Evolutionary conservation across 1,139 yeast species (phyloP), one percentile per base, ranked within the genome.

Genomic region (Pichia sp.): DNA sequence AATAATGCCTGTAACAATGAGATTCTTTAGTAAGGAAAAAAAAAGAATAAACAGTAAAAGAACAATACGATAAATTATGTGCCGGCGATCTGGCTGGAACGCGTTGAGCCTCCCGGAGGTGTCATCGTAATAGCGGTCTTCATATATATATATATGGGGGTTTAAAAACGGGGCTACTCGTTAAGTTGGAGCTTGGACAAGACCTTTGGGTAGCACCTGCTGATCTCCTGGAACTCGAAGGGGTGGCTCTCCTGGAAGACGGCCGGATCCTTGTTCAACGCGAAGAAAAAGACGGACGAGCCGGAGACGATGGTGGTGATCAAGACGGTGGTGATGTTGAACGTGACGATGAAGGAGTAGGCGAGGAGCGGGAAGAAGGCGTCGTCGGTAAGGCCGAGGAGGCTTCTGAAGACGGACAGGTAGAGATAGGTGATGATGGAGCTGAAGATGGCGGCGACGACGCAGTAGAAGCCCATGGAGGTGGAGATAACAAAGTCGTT

Each of bases 231-330:
- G 48, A 62, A 66, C 47, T 59, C 59, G 16, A 84, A 84, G 53
- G 96, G 90, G 67, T 90, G 86, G 48, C 89, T 80, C 73, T 80
- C 79, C 64, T 82, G 83, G 76, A 86, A 85, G 6, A 90, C 84
- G 63, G 90, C 95, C 0, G 97, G 97, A 64, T 91, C 96, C 63
- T 84, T 84, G 12, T 95, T 93, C 67, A 89, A 76, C 0, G 96
- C 93, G 50, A 91, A 85, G 70, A 91, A 91, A 69, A 92, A 85
- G 0, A 97, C 87, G 4, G 95, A 83, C 1, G 87, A 81, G 14
- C 97, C 97, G 1, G 92, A 84, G 58, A 83, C 84, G 57, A 91
- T 83, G 1, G 90, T 87, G 27, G 87, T 84, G 57, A 85, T 81
- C 27, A 91, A 75, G 58, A 90, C 77, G 62, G 88, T 82, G 55